Evolutionary conservation across 2,329 filamentous ascomycete genomes (phyloP).

Genomic region (Monosporascus ibericus): DNA sequence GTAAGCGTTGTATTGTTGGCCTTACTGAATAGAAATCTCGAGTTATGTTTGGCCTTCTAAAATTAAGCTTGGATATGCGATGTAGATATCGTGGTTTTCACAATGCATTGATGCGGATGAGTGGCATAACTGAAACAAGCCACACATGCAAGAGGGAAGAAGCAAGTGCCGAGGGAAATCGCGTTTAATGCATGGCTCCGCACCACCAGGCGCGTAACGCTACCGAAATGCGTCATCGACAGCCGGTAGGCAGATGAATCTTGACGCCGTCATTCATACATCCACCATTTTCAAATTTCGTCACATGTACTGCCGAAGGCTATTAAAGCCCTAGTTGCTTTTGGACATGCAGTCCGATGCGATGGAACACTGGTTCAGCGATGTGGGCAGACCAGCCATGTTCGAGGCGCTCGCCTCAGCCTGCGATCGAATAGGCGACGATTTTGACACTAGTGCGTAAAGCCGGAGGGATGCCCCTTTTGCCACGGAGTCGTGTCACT

Average conservation of each 20-base stretch:
- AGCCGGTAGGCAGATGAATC: too few relatives aligned
- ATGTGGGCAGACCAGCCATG: constrained; percentile 20
- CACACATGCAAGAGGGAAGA: background rate
- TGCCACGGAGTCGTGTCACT: background rate
- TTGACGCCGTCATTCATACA: too few relatives aligned
- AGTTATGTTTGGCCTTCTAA: too few relatives aligned
- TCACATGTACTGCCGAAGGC: too few relatives aligned
- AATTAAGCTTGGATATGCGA: too few relatives aligned
- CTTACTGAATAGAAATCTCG: too few relatives aligned
- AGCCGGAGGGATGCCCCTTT: background rate
- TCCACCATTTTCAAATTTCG: too few relatives aligned
- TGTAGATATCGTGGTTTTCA: too few relatives aligned
- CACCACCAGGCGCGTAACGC: background rate
- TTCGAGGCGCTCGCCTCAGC: constrained; percentile 20
- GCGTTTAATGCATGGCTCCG: background rate
- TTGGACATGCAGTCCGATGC: background rate
- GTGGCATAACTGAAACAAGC: too few relatives aligned
- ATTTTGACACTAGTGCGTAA: constrained; percentile 19
- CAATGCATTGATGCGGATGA: too few relatives aligned
- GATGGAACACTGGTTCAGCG: constrained; percentile 26
- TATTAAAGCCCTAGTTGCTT: background rate
- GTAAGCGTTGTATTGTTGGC: too few relatives aligned
- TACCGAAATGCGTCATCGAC: background rate
- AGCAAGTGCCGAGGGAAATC: background rate
- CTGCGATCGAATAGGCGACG: constrained; percentile 18